These are phyloP conservation scores for Herpetospermum pedunculosum DNA, from an alignment of 306 rosid species.

Conservation along the genomic window DNA sequence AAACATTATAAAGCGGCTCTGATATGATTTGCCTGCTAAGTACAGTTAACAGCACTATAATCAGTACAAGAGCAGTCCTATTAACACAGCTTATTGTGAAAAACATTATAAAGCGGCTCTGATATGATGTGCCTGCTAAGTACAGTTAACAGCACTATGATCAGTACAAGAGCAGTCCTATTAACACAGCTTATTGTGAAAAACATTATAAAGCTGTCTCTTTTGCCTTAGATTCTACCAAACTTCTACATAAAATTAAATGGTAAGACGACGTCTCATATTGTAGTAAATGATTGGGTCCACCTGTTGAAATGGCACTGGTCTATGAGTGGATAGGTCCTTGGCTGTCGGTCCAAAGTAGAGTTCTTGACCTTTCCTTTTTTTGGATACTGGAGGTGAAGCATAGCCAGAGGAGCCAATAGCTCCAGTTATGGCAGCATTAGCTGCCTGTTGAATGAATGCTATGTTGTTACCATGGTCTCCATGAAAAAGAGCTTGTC, in stretches of 20 bases:
- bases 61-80: background rate
- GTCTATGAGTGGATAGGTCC: slow-evolving; percentile 56
- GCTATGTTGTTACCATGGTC: slow-evolving; percentile 70
- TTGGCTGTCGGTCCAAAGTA: slow-evolving; percentile 55
- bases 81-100: background rate
- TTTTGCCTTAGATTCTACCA: background rate
- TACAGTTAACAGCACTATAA: background rate
- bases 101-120: slow-evolving; percentile 15
- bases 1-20: slow-evolving; percentile 15
- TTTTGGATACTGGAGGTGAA: slow-evolving; percentile 70
- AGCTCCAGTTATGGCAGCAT: slow-evolving; percentile 99
- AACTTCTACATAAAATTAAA: background rate
- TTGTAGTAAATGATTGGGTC: slow-evolving; percentile 11
- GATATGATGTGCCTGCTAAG: slow-evolving; percentile 53
- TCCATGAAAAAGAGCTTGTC: slow-evolving; percentile 91
- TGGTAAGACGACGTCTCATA: background rate
- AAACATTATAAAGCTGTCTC: background rate
- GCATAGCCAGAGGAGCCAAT: slow-evolving; percentile 91
- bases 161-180: background rate
- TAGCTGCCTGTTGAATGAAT: slow-evolving; percentile 85
- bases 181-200: background rate
- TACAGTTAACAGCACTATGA: background rate
- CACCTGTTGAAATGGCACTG: slow-evolving; percentile 78
- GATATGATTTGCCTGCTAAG: slow-evolving; percentile 54
- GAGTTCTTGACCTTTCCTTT: slow-evolving; percentile 70